Evolutionary conservation across 2,329 filamentous ascomycete species (phyloP).

Genomic region (Colletotrichum limetticola): DNA sequence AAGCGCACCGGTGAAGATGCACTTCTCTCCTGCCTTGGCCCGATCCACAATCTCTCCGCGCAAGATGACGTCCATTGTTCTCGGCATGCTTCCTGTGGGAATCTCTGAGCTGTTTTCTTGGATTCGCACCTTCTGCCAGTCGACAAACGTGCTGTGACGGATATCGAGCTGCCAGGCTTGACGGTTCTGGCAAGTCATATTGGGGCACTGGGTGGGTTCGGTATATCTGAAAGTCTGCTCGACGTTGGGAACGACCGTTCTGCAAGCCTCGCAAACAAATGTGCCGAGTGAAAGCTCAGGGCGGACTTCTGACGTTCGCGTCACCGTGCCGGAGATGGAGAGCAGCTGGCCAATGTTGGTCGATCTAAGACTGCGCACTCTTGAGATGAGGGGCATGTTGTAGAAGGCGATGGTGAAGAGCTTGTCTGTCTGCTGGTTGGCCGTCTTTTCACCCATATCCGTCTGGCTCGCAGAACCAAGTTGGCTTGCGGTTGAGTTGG

Average conservation of each 20-base stretch:
- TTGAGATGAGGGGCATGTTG: slow-evolving; percentile 87
- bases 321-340: slow-evolving; percentile 96
- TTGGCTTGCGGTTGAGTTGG: slow-evolving; percentile 74
- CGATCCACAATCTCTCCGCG: slow-evolving; percentile 97
- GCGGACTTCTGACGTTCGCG: slow-evolving; percentile 94
- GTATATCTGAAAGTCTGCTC: slow-evolving; percentile 99
- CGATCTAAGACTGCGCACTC: slow-evolving; percentile 87
- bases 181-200: slow-evolving; percentile 86
- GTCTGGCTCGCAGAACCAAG: slow-evolving; percentile 71
- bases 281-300: slow-evolving; percentile 93
- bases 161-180: slow-evolving; percentile 97
- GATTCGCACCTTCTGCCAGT: slow-evolving; percentile 98
- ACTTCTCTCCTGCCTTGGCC: slow-evolving; percentile 97
- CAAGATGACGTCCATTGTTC: slow-evolving; percentile 96
- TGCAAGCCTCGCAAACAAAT: slow-evolving; percentile 90
- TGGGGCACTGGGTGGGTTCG: slow-evolving; percentile 95
- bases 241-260: slow-evolving; percentile 85
- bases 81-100: slow-evolving; percentile 97
- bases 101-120: slow-evolving; percentile 99
- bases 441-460: slow-evolving; percentile 78
- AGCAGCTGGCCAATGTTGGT: slow-evolving; percentile 91
- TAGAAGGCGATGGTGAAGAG: slow-evolving; percentile 94
- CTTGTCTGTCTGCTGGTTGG: slow-evolving; percentile 96
- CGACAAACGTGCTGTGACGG: slow-evolving; percentile 94
- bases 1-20: slow-evolving; percentile 94